Evolutionary conservation across 331 rosid species (phyloP).

Genomic region (Pyrus hybrid): DNA sequence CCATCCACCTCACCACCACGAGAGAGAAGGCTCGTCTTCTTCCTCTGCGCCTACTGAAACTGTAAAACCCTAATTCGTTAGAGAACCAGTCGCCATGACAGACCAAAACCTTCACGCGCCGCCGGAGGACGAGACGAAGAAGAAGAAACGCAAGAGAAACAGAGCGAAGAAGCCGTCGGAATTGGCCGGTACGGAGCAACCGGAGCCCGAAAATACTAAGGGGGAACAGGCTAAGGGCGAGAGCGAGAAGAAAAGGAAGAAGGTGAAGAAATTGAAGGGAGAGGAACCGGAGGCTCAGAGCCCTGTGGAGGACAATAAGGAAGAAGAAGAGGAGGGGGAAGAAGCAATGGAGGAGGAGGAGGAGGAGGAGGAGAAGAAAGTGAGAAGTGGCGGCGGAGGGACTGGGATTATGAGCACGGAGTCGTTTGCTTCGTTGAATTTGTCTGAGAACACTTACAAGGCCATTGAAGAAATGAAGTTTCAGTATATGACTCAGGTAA

Average conservation of each 20-base stretch:
- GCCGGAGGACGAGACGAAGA: constrained; percentile 15
- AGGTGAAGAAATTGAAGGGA: not conserved
- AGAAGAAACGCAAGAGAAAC: constrained; percentile 38
- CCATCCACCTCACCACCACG: not conserved
- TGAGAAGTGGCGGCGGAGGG: constrained; percentile 25
- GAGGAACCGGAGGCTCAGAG: not conserved
- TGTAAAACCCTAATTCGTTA: not conserved
- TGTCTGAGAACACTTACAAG: constrained; percentile 51
- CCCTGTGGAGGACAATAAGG: not conserved
- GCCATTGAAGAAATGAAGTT: constrained; percentile 68
- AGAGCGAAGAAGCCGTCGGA: constrained; percentile 20
- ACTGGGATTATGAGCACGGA: constrained; percentile 67
- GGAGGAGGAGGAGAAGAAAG: constrained; percentile 21
- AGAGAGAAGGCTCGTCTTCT: not conserved
- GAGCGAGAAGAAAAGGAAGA: constrained; percentile 21
- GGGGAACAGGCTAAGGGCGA: not conserved
- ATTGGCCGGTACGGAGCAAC: constrained; percentile 4
- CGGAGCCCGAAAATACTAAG: not conserved
- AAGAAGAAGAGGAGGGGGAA: not conserved
- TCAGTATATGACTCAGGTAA: constrained; percentile 78
- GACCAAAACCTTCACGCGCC: constrained; percentile 14
- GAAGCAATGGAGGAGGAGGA: constrained; percentile 2
- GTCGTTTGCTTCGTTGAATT: constrained; percentile 44
- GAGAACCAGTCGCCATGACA: constrained; percentile 29
- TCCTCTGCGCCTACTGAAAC: not conserved